Evolutionary conservation across 805 yeast species (phyloP).

Genomic region (Yamadazyma sp.): DNA sequence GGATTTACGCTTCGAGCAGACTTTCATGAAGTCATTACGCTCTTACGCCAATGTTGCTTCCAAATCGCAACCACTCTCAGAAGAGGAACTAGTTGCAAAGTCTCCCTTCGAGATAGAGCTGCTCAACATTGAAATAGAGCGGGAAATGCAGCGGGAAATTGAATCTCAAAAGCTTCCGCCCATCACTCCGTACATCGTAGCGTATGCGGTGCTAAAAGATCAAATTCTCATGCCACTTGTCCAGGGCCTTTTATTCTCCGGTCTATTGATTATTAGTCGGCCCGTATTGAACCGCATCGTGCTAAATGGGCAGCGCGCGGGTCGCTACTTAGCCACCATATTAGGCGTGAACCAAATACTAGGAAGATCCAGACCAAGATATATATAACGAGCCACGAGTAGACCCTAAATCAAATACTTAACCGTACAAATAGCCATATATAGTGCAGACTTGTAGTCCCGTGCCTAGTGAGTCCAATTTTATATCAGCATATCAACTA

Average conservation of each 20-base stretch:
- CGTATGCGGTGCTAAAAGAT: constrained; percentile 51
- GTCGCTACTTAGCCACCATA: constrained; percentile 16
- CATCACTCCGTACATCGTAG: constrained; percentile 45
- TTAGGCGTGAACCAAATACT: constrained; percentile 8
- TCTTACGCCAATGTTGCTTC: constrained; percentile 24
- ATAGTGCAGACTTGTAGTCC: too few relatives aligned
- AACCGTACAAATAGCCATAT: too few relatives aligned
- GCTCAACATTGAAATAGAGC: constrained; percentile 20
- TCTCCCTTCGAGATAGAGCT: constrained; percentile 19
- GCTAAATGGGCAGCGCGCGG: constrained; percentile 28
- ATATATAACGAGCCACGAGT: too few relatives aligned
- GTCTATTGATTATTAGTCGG: constrained; percentile 34
- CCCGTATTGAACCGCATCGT: constrained; percentile 34
- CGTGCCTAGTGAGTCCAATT: too few relatives aligned
- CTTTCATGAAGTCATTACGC: constrained; percentile 44
- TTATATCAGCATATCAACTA: too few relatives aligned
- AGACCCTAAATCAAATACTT: neutral
- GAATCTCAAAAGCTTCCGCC: constrained; percentile 35
- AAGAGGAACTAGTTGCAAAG: constrained; percentile 9
- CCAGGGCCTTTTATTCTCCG: constrained; percentile 51
- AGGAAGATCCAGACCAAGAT: too few relatives aligned
- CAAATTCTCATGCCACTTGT: constrained; percentile 53
- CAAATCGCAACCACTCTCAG: constrained; percentile 9
- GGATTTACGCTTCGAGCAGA: constrained; percentile 65
- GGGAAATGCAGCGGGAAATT: constrained; percentile 14